Percentiles rank a stretch among this genome's conserved stretches.
Evolutionary conservation across 495 filamentous ascomycete genomes (phyloP).

Genomic region (Trichoderma erinaceum): DNA sequence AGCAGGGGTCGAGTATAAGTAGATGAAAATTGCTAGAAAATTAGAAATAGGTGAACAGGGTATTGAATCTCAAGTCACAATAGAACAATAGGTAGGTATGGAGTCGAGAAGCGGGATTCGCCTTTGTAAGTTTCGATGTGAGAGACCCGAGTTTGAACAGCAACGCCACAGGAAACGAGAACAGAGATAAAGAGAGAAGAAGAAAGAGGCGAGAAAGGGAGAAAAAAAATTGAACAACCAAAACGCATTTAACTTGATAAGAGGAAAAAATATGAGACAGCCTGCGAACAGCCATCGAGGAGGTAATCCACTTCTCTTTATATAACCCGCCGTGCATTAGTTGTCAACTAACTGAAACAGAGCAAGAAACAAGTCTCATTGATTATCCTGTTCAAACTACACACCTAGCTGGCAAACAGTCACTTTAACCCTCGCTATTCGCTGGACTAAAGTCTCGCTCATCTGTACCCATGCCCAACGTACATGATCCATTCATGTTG

Average conservation of each 20-base stretch:
- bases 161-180: too few species aligned
- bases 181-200: not conserved
- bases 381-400: too few species aligned
- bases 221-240: not conserved
- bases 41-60: not conserved
- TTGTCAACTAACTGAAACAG: too few species aligned
- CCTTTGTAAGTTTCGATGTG: not conserved
- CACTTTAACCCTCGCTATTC: too few species aligned
- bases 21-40: not conserved
- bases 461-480: too few species aligned
- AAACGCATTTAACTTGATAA: not conserved
- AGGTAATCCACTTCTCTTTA: not conserved
- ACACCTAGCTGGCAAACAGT: too few species aligned
- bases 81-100: not conserved
- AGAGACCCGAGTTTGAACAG: too few species aligned
- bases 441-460: too few species aligned
- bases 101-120: not conserved
- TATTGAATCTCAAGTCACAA: not conserved
- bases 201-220: not conserved
- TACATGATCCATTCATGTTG: not conserved
- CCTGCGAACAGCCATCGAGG: not conserved
- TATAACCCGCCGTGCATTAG: not conserved
- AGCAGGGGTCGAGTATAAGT: not conserved
- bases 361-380: too few species aligned
- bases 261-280: not conserved